Conservation (phyloP, 176 grass and related monocot genomes). For the Stipa capillata region DNA sequence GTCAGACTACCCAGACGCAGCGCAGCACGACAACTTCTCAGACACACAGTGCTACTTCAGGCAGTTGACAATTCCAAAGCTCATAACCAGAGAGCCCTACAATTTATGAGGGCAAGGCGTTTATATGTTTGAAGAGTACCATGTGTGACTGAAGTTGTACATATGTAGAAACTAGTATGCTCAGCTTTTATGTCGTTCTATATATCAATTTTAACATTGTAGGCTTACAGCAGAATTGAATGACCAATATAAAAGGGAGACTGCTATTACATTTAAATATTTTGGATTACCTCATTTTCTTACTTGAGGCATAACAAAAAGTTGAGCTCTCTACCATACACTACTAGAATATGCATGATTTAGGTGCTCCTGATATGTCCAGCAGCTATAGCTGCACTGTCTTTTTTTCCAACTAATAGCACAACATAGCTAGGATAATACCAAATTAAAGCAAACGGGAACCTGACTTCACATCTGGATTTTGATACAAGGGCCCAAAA, state of each 20-base stretch:
- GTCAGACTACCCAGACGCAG: constrained; percentile 31
- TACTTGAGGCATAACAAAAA: not conserved
- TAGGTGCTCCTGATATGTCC: not conserved
- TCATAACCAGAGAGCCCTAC: constrained; percentile 9
- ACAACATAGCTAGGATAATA: not conserved
- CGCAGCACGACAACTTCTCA: constrained; percentile 39
- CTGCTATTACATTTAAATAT: not conserved
- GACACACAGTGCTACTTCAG: constrained; percentile 27
- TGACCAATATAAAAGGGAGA: not conserved
- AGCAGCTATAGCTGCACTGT: too few species aligned
- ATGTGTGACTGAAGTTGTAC: constrained; percentile 9
- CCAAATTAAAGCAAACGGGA: too few species aligned
- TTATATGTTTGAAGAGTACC: not conserved
- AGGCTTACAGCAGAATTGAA: constrained; percentile 2
- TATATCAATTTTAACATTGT: constrained; percentile 1
- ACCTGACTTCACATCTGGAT: too few species aligned
- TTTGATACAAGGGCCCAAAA: too few species aligned
- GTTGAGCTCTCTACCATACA: not conserved
- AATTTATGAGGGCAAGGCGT: not conserved
- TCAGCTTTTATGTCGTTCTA: not conserved
- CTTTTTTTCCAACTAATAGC: too few species aligned
- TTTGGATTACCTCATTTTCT: not conserved
- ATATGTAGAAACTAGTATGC: constrained; percentile 13
- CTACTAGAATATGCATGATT: constrained; percentile 9
- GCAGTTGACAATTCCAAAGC: constrained; percentile 10